These are phyloP conservation scores for Phalaenopsis hybrid DNA, from an alignment of 116 monocot species.

Conservation along the genomic window DNA sequence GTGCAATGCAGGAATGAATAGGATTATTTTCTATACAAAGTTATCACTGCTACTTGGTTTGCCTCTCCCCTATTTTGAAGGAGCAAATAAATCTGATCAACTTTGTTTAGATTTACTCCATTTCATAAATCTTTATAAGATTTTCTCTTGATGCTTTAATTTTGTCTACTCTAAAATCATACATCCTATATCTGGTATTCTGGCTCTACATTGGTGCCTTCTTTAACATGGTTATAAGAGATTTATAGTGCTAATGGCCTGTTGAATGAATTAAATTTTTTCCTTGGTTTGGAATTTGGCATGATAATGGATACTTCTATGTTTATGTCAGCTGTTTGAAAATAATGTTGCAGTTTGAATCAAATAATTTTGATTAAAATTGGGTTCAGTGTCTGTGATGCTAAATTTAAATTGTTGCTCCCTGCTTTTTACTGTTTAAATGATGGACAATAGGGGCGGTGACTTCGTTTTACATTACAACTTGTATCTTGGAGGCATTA, in stretches of 20 bases:
- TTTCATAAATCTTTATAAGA: background rate
- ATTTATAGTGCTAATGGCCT: background rate
- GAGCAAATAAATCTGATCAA: constrained; percentile 1
- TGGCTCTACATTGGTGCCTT: background rate
- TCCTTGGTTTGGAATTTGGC: background rate
- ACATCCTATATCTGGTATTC: background rate
- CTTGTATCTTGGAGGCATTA: background rate
- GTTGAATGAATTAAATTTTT: background rate
- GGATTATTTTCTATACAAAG: background rate
- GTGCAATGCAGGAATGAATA: background rate
- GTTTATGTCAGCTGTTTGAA: background rate
- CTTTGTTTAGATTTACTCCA: background rate
- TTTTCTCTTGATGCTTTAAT: background rate
- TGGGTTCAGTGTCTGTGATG: background rate
- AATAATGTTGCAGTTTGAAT: background rate
- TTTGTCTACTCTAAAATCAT: background rate
- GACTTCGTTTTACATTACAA: too few relatives aligned
- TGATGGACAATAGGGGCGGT: background rate
- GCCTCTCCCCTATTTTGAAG: background rate
- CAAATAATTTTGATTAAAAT: background rate
- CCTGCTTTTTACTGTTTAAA: background rate
- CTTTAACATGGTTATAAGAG: background rate
- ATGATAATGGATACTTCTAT: background rate
- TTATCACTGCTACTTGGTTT: background rate
- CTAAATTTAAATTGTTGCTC: background rate